These are phyloP conservation scores for Pseudognaphalium luteoalbum DNA, from an alignment of 129 eudicot genomes.

Conservation along the genomic window DNA sequence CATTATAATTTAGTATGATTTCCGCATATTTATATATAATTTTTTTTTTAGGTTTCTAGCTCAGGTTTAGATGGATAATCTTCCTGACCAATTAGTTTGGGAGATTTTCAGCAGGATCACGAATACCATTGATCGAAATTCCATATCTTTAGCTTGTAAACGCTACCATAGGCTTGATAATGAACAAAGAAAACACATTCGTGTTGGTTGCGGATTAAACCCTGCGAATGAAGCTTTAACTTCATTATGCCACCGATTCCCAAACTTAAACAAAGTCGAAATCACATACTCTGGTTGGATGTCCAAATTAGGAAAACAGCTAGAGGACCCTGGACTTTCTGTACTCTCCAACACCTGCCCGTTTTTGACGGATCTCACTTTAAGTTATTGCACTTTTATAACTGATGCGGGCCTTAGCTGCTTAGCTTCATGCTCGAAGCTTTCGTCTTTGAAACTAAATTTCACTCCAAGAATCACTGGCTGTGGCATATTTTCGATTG, in stretches of 20 bases:
- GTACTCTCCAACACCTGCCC: conserved; percentile 57
- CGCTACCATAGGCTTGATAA: conserved; percentile 63
- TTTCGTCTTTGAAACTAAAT: conserved; percentile 61
- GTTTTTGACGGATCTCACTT: conserved; percentile 53
- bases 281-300: conserved; percentile 82
- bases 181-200: conserved; percentile 55
- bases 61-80: conserved; percentile 65
- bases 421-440: conserved; percentile 61
- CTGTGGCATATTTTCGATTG: conserved; percentile 66
- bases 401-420: conserved; percentile 67
- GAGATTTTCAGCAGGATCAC: conserved; percentile 59
- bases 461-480: conserved; percentile 84
- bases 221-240: conserved; percentile 70
- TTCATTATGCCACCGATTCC: conserved; percentile 62
- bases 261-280: conserved; percentile 60
- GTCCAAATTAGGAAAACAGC: conserved; percentile 69
- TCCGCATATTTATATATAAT: background rate
- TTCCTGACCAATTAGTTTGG: conserved; percentile 70
- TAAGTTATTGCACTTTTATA: conserved; percentile 81
- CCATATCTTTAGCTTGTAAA: conserved; percentile 62
- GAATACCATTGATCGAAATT: conserved; percentile 49
- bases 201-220: conserved; percentile 77
- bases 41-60: background rate
- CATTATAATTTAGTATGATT: background rate
- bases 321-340: conserved; percentile 70